Conservation (phyloP, 768 basidiomycete species). For the Rhodotorula sphaerocarpa region DNA sequence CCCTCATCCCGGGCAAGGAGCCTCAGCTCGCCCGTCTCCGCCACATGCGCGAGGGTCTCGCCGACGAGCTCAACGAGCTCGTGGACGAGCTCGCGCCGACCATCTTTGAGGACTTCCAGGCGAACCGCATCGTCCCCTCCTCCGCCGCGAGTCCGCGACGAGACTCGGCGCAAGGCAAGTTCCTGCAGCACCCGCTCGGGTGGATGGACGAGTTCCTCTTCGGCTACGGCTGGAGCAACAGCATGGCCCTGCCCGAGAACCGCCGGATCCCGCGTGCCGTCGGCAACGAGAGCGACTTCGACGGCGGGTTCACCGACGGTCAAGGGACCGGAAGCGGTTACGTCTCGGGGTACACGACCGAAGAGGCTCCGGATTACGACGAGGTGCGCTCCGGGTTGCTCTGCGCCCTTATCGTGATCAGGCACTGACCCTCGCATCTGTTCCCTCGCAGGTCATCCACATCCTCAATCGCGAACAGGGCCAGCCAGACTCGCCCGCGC, state of each 20-base stretch:
- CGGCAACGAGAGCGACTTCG: slow-evolving; percentile 56
- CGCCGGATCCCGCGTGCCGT: not conserved
- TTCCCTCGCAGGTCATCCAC: slow-evolving; percentile 25
- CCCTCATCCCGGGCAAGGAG: slow-evolving; percentile 80
- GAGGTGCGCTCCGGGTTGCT: slow-evolving; percentile 4
- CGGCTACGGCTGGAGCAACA: slow-evolving; percentile 56
- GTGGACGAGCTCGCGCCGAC: slow-evolving; percentile 84
- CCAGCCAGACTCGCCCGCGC: slow-evolving; percentile 4
- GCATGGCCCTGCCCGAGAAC: slow-evolving; percentile 63
- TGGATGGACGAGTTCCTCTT: slow-evolving; percentile 92
- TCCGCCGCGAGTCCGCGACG: not conserved
- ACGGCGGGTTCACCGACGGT: slow-evolving; percentile 23
- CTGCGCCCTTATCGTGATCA: not conserved
- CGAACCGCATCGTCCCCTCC: slow-evolving; percentile 49
- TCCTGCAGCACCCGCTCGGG: slow-evolving; percentile 82
- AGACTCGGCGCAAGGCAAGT: slow-evolving; percentile 56
- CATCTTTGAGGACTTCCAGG: slow-evolving; percentile 76
- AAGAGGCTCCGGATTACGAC: slow-evolving; percentile 34
- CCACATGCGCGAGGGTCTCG: slow-evolving; percentile 60
- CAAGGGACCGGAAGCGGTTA: slow-evolving; percentile 19
- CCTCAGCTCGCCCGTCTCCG: slow-evolving; percentile 67
- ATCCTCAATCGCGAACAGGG: slow-evolving; percentile 32
- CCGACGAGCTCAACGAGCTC: slow-evolving; percentile 72
- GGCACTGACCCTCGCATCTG: not conserved
- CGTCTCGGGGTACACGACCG: slow-evolving; percentile 33